Percentiles rank a stretch among this genome's conserved stretches.
Conservation (phyloP, 352 stramenopile genomes). For the Globisporangium spinosum region DNA sequence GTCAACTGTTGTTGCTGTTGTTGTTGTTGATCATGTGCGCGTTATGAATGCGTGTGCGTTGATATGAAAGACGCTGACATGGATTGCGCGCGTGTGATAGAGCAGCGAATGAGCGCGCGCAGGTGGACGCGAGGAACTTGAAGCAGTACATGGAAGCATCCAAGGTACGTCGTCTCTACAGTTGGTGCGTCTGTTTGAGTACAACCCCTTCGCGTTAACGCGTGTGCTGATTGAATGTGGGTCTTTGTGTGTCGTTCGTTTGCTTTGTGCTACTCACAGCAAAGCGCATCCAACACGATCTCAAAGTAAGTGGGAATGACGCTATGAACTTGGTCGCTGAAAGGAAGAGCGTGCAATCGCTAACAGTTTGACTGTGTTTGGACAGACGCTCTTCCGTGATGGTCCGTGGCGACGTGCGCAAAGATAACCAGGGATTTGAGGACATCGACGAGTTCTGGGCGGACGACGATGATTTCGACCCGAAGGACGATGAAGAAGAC, state of each 20-base stretch:
- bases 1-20: neutral
- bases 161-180: constrained; percentile 19
- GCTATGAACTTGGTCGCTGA: constrained; percentile 17
- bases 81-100: constrained; percentile 16
- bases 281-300: constrained; percentile 13
- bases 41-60: neutral
- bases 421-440: constrained; percentile 77
- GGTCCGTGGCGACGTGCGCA: constrained; percentile 63
- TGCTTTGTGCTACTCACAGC: constrained; percentile 3
- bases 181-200: neutral
- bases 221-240: neutral
- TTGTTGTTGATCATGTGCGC: neutral
- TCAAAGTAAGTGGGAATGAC: constrained; percentile 16
- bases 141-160: constrained; percentile 60
- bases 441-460: constrained; percentile 88
- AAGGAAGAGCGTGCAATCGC: neutral
- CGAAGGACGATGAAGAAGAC: constrained; percentile 33
- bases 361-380: constrained; percentile 7
- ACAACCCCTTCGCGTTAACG: neutral
- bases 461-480: constrained; percentile 36
- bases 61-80: neutral
- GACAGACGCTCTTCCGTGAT: constrained; percentile 48
- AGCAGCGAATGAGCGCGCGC: constrained; percentile 39
- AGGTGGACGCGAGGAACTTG: constrained; percentile 45
- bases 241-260: neutral